Evolutionary conservation across 768 basidiomycete genomes (phyloP).

Genomic region (Kwoniella botswanensis): DNA sequence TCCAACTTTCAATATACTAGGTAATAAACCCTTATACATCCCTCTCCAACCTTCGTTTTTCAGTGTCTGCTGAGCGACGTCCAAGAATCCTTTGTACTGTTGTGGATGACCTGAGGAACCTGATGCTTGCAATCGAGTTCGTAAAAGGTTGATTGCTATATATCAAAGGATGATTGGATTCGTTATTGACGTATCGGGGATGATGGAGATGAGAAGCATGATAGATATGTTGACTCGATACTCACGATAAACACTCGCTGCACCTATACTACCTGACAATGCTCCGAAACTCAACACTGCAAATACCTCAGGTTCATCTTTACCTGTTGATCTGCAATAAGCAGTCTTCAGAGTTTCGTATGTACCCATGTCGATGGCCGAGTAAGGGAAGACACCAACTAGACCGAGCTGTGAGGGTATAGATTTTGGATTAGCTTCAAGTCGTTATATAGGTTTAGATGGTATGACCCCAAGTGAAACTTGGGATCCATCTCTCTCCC

Average conservation of each 20-base stretch:
- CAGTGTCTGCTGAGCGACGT: constrained; percentile 81
- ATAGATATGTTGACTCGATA: constrained; percentile 4
- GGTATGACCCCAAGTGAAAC: too few species aligned
- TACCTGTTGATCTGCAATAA: constrained; percentile 81
- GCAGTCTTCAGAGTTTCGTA: constrained; percentile 94
- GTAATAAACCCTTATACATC: constrained; percentile 87
- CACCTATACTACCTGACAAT: constrained; percentile 89
- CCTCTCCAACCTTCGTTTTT: constrained; percentile 88
- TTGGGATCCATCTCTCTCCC: background rate
- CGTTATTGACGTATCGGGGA: background rate
- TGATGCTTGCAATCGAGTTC: constrained; percentile 93
- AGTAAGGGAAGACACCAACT: constrained; percentile 87
- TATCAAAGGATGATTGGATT: background rate
- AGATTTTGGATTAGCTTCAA: constrained; percentile 4
- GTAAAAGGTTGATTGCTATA: constrained; percentile 66
- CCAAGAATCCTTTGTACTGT: constrained; percentile 81
- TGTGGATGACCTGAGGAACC: constrained; percentile 95
- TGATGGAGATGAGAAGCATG: background rate
- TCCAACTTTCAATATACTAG: constrained; percentile 93
- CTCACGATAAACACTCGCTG: constrained; percentile 78
- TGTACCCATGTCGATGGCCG: constrained; percentile 88
- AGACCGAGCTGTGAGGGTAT: constrained; percentile 74
- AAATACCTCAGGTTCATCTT: constrained; percentile 86
- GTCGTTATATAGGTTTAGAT: too few species aligned
- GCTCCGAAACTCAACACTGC: constrained; percentile 89